Evolutionary conservation across 2,329 filamentous ascomycete genomes (phyloP), one percentile per base, ranked within the genome.

Genomic region (Periconia sp.): DNA sequence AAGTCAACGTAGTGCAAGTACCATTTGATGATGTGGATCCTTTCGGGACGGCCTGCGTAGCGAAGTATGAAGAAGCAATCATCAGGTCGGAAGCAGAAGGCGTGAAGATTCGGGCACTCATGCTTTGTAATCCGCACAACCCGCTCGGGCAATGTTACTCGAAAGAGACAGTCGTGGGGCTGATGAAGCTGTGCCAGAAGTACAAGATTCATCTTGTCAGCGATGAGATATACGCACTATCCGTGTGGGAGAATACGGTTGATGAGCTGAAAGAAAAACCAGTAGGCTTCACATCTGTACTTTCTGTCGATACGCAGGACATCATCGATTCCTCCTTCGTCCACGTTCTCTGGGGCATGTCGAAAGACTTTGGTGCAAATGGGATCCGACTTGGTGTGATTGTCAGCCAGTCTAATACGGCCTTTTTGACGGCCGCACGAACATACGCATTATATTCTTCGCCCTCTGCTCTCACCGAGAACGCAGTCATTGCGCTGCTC

Each of bases 151-250:
- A 43, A n/a, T 59, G 54, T 46, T 59, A 80, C 75, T 46, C 67
- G n/a, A 16, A 61, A 54, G 43, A 48, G 1, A 65, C 67, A 3
- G 48, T 81, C 6, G 48, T 72, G 0, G 64, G 59, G 3, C 59
- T 79, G 17, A 75, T 82, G 71, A 53, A 59, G 2, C 48, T 83
- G 18, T 83, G 80, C 50, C 65, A 78, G 36, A 71, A 72, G 41
- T 65, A 82, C 50, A 46, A 67, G 3, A 63, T 83, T 2, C 79
- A 84, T 52, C 62, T 84, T 19, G 73, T 84, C 61, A 77, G 74
- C 52, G 81, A 84, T 53, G 81, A 84, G 56, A 77, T 84, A 21
- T 84, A 84, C 54, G 81, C 79, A 1, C 56, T 81, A 2, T 81
- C 80, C 0, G 65, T 77, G 0, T 84, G 36, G 41, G 17, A 52